These are phyloP conservation scores for Phenoliferia sp. DNA, from an alignment of 1,284 basidiomycete genomes.

Conservation along the genomic window DNA sequence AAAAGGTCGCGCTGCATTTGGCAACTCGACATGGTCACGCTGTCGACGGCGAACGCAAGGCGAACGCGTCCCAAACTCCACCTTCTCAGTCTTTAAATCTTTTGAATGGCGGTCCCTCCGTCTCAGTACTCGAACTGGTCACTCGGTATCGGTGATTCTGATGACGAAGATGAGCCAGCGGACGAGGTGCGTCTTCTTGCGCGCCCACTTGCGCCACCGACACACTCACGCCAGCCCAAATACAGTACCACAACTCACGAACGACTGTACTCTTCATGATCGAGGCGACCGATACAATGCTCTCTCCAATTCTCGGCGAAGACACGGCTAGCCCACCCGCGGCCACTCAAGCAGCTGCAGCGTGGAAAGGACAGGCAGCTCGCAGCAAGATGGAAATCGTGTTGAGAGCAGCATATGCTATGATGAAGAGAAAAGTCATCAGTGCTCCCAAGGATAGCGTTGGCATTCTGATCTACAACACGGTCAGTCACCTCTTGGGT, in stretches of 20 bases:
- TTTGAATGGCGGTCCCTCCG: not conserved
- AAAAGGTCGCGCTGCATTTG: too few species aligned
- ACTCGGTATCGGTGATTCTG: not conserved
- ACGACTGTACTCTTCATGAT: constrained; percentile 90
- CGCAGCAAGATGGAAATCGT: constrained; percentile 28
- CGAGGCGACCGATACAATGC: constrained; percentile 87
- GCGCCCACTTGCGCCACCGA: not conserved
- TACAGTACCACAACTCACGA: constrained; percentile 58
- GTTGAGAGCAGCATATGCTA: constrained; percentile 26
- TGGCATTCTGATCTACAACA: constrained; percentile 87
- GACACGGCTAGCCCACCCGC: constrained; percentile 44
- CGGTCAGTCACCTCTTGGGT: constrained; percentile 56
- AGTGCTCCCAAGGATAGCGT: constrained; percentile 32
- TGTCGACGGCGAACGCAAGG: not conserved
- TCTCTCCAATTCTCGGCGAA: constrained; percentile 58
- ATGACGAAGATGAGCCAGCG: constrained; percentile 24
- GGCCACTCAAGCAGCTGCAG: not conserved
- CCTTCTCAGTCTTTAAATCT: not conserved
- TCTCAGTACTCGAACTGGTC: not conserved
- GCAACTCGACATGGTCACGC: too few species aligned
- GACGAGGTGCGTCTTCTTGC: constrained; percentile 6
- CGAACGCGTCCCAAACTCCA: not conserved
- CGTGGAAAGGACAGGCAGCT: constrained; percentile 12
- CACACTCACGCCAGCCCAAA: not conserved
- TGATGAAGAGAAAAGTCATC: constrained; percentile 34